Percentiles rank a stretch among this genome's conserved stretches.
Evolutionary conservation across 441 rosid species (phyloP).

Genomic region (Cnidoscolus chayamansa): DNA sequence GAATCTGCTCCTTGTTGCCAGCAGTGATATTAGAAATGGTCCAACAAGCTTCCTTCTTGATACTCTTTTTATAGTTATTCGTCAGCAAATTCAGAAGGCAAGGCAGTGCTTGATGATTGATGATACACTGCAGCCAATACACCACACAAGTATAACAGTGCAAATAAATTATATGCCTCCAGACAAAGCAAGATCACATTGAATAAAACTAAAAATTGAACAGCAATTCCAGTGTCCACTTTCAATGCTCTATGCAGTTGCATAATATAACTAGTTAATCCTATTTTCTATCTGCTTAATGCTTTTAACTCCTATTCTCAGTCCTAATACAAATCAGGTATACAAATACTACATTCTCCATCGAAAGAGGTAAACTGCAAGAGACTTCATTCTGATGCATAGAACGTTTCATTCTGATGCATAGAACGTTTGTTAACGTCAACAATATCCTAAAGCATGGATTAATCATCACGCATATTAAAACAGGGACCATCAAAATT

Average conservation of each 20-base stretch:
- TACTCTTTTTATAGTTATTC: slow-evolving; percentile 70
- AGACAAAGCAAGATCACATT: not conserved
- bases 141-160: slow-evolving; percentile 4
- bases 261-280: too few species aligned
- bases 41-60: slow-evolving; percentile 95
- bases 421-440: not conserved
- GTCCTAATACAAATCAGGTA: not conserved
- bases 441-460: not conserved
- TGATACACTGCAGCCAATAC: slow-evolving; percentile 47
- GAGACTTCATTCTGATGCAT: not conserved
- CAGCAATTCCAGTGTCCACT: too few species aligned
- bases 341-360: not conserved
- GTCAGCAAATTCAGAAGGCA: slow-evolving; percentile 65
- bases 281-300: too few species aligned
- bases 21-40: slow-evolving; percentile 96
- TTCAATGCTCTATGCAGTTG: too few species aligned
- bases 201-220: not conserved
- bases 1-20: slow-evolving; percentile 87
- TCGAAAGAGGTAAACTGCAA: too few species aligned
- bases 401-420: not conserved
- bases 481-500: not conserved
- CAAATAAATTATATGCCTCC: not conserved
- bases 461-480: not conserved
- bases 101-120: slow-evolving; percentile 70
- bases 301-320: too few species aligned